Evolutionary conservation across 805 yeast genomes (phyloP).

Genomic region (Barnettozyma sp.): DNA sequence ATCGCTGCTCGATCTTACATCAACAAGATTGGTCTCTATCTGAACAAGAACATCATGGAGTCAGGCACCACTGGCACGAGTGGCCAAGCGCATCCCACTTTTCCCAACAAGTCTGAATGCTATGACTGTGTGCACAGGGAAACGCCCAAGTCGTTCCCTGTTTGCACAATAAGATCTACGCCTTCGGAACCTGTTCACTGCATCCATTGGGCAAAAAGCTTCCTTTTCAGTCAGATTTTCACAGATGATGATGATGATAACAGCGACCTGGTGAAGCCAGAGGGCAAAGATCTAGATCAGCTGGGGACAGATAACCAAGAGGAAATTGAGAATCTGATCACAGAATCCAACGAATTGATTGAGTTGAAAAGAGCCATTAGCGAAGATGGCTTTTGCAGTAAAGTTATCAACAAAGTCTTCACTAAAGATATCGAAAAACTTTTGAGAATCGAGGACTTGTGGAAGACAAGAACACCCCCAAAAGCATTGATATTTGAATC

Average conservation of each 20-base stretch:
- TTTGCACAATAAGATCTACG: slow-evolving; percentile 93
- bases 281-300: slow-evolving; percentile 32
- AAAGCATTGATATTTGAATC: slow-evolving; percentile 41
- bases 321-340: slow-evolving; percentile 56
- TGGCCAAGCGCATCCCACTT: slow-evolving; percentile 92
- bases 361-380: slow-evolving; percentile 38
- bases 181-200: slow-evolving; percentile 96
- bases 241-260: slow-evolving; percentile 39
- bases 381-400: slow-evolving; percentile 29
- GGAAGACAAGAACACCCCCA: slow-evolving; percentile 72
- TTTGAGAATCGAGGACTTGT: slow-evolving; percentile 60
- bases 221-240: slow-evolving; percentile 75
- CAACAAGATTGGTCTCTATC: slow-evolving; percentile 70
- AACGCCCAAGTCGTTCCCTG: slow-evolving; percentile 87
- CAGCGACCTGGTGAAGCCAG: slow-evolving; percentile 22
- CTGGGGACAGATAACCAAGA: slow-evolving; percentile 59
- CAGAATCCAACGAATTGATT: slow-evolving; percentile 60
- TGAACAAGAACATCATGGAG: slow-evolving; percentile 75
- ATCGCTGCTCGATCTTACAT: slow-evolving; percentile 89
- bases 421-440: slow-evolving; percentile 73
- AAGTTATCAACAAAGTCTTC: slow-evolving; percentile 55
- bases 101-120: slow-evolving; percentile 79
- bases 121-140: slow-evolving; percentile 87
- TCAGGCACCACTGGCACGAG: slow-evolving; percentile 92
- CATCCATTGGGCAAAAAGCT: slow-evolving; percentile 95